Base-by-base conservation (phyloP, 1,284 basidiomycete species). In the Boletus sp. region DNA sequence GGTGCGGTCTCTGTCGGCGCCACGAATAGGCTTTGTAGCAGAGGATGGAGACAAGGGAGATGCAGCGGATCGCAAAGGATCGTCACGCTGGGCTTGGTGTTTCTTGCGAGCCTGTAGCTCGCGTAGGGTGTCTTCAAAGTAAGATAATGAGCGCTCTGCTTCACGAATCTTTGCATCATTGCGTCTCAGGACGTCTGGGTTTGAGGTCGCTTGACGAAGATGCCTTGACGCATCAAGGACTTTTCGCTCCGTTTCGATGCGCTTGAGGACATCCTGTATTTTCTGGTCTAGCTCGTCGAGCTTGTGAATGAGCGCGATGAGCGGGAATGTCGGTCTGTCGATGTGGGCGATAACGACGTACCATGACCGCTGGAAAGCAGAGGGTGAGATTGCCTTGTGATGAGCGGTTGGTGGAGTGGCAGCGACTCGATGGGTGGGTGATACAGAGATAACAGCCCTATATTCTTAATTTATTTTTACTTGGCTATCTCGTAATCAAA, bases 231-330 rank as follows among this genome's bases (percentile, higher is more conserved):
- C 92, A 70, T 94, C 89, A 58, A 95, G 80, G 66, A 94, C 85
- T 77, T 92, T 93, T 70, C 87, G 88, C 73, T 95, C 91, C 42
- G 87, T 93, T 72, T 88, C 81, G 69, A 95, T 94, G 69, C 90
- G 88, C 69, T 82, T 85, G 71, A 88, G 83, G 62, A 94, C 83
- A 71, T 94, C 91, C 69, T 88, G 84, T 66, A 95, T 92, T 81
- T 94, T 94, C 77, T 84, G 82, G 77, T 91, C 87, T 69, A 90
- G 74, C 72, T 91, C 61, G 62, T 65, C 64, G 42, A 69, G 57
- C 64, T 67, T 52, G 43, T 4, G 17, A 26, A 13, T 9, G 39
- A 1, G 20, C 29, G 2, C 41, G 49, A 44, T 57, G 19, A 63
- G 44, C 20, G 8, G 12, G 26, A 10, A 27, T 25, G 41, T 33